Base-by-base conservation (phyloP, 192 early-diverging fungal species). In the Cladochytrium replicatum region DNA sequence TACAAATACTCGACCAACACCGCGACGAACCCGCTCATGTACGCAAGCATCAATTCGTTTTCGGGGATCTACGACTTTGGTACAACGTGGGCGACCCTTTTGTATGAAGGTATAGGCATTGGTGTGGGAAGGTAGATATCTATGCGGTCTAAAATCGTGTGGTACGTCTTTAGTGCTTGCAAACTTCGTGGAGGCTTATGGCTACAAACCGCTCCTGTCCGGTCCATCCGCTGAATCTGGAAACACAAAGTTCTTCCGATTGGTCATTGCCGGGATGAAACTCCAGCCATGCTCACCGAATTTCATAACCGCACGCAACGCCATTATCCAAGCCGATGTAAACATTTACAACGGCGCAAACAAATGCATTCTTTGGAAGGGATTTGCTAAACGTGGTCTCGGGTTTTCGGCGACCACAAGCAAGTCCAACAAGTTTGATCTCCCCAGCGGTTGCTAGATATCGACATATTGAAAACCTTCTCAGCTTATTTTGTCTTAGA, bases 341-440 rank as follows among this genome's bases (percentile, higher is more conserved):
- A 37, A 37, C 34, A 13, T 13, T 15, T 37, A 37, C 34, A 37
- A 37, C 34, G 34, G 34, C 34, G 34, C 34, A 9, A 37, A 37
- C 61, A 34, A 62, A 26, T 85, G 82, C 62, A 55, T 48, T 21
- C 46, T 85, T 32, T 78, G 73, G 73, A 66, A 50, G 6, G 82
- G 63, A 1, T 85, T 85, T 67, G 69, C 82, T 43, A 83, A 77
- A 59, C 68, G 82, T 27, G 82, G 82, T 1, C 60, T 85, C 38
- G 82, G 82, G 19, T 32, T 29, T 57, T 58, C 26, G 55, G 22
- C 6, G n/a, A 48, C 15, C 26, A 51, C 13, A 27, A 29, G n/a
- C n/a, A n/a, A 43, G 19, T 29, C 25, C 11, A 48, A 59, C 30
- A 57, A 47, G 28, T 51, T 48, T 15, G 57, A 59, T 29, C 4